phyloP scores from a whole-genome alignment of 2,329 filamentous ascomycete genomes.

The Annulohypoxylon truncatum region DNA sequence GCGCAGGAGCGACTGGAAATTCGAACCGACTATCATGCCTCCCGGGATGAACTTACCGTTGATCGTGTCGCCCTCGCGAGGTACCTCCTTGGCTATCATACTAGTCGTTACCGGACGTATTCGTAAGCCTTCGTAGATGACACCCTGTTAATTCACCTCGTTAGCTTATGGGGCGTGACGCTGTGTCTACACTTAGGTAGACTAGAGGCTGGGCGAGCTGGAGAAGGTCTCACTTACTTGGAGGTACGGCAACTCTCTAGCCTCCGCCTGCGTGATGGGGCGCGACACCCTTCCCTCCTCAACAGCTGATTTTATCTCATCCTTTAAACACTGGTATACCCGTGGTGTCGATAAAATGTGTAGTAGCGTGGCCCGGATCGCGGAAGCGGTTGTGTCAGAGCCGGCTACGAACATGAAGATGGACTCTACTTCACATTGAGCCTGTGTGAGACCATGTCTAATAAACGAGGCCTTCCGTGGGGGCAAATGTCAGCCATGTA shows the following conservation, averaged over 20 bases:
- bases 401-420: slow-evolving; percentile 50
- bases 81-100: slow-evolving; percentile 44
- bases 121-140: slow-evolving; percentile 54
- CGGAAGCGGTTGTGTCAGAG: slow-evolving; percentile 63
- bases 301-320: slow-evolving; percentile 56
- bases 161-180: not conserved
- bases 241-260: slow-evolving; percentile 50
- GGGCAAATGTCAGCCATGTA: not conserved
- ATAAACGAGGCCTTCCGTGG: slow-evolving; percentile 48
- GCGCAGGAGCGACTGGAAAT: slow-evolving; percentile 50
- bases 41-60: slow-evolving; percentile 52
- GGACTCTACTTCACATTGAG: slow-evolving; percentile 48
- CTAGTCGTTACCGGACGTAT: slow-evolving; percentile 51
- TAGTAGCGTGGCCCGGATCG: slow-evolving; percentile 60
- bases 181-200: not conserved
- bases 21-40: slow-evolving; percentile 53
- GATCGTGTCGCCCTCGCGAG: slow-evolving; percentile 48
- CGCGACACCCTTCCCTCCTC: slow-evolving; percentile 49
- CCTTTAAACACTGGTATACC: slow-evolving; percentile 57
- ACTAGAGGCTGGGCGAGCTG: not conserved
- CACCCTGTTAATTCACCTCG: slow-evolving; percentile 43
- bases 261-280: slow-evolving; percentile 48
- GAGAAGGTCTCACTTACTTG: slow-evolving; percentile 17
- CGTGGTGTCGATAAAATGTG: slow-evolving; percentile 60
- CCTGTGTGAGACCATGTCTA: slow-evolving; percentile 47